These are phyloP conservation scores for Rhizophora apiculata DNA, from an alignment of 345 rosid genomes.

Conservation along the genomic window DNA sequence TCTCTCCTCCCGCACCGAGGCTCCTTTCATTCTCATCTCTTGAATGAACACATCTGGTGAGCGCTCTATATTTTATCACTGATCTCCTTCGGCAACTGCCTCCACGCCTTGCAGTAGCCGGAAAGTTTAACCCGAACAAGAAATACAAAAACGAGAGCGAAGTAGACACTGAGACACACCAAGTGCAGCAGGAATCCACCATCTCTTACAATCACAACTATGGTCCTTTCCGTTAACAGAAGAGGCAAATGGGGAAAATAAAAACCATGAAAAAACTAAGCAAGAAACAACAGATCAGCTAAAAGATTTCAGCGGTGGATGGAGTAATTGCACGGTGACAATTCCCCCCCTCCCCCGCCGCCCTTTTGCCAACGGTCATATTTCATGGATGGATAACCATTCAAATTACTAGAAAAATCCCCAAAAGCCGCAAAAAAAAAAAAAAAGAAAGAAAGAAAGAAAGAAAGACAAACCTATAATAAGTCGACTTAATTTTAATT, in stretches of 20 bases:
- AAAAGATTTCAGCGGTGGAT: conserved; percentile 58
- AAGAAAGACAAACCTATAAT: no score
- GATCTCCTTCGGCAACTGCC: conserved; percentile 69
- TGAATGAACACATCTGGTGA: conserved; percentile 65
- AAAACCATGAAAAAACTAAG: conserved; percentile 30
- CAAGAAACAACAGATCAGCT: conserved; percentile 63
- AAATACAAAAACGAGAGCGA: conserved; percentile 55
- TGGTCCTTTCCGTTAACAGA: background rate
- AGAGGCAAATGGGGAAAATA: conserved; percentile 43
- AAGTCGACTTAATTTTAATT: no score
- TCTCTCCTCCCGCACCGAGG: conserved; percentile 61
- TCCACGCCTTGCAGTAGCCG: conserved; percentile 55
- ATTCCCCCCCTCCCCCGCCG: no score
- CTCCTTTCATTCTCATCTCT: conserved; percentile 93
- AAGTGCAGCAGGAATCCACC: no score
- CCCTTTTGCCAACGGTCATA: no score
- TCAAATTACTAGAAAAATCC: no score
- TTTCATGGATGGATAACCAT: no score
- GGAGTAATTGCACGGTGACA: conserved; percentile 21
- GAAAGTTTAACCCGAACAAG: conserved; percentile 66
- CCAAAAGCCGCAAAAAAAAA: no score
- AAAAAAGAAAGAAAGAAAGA: no score
- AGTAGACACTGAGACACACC: conserved; percentile 39
- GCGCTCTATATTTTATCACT: conserved; percentile 51
- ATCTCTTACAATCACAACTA: no score